Evolutionary conservation across 108 stramenopile species (phyloP).

Genomic region (Discostella pseudostelligera): DNA sequence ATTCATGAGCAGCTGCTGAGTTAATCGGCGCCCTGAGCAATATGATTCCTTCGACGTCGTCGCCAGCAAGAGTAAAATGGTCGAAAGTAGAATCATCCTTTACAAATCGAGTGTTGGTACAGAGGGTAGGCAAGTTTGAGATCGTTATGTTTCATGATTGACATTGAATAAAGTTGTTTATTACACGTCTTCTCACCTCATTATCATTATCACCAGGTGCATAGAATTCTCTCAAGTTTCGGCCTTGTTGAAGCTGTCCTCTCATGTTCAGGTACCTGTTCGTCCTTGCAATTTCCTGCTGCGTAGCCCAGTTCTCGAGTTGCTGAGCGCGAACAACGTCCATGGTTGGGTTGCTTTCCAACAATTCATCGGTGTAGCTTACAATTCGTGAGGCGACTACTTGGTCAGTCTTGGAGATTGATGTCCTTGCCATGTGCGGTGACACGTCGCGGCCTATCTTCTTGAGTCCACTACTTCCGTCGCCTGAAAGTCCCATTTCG

Average conservation of each 20-base stretch:
- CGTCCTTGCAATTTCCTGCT: slow-evolving; percentile 61
- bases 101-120: neutral
- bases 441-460: slow-evolving; percentile 43
- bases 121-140: neutral
- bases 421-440: slow-evolving; percentile 33
- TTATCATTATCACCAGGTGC: neutral
- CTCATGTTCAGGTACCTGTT: slow-evolving; percentile 38
- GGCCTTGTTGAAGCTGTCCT: neutral
- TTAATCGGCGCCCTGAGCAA: slow-evolving; percentile 51
- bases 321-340: slow-evolving; percentile 73
- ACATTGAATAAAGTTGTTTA: neutral
- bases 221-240: neutral
- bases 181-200: slow-evolving; percentile 5
- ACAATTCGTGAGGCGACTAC: slow-evolving; percentile 35
- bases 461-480: slow-evolving; percentile 59
- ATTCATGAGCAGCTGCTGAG: slow-evolving; percentile 54
- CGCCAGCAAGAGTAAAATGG: slow-evolving; percentile 37
- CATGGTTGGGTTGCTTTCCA: slow-evolving; percentile 44
- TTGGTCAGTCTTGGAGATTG: slow-evolving; percentile 24
- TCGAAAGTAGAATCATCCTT: slow-evolving; percentile 17
- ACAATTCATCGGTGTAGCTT: slow-evolving; percentile 71
- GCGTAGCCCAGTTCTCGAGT: slow-evolving; percentile 82
- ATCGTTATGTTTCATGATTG: neutral
- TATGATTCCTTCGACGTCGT: slow-evolving; percentile 58
- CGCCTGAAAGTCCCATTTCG: slow-evolving; percentile 85